A percentile compares a stretch with the other conserved stretches of the same genome.
Evolutionary conservation across 345 rosid genomes (phyloP).

Genomic region (Balakata baccata): DNA sequence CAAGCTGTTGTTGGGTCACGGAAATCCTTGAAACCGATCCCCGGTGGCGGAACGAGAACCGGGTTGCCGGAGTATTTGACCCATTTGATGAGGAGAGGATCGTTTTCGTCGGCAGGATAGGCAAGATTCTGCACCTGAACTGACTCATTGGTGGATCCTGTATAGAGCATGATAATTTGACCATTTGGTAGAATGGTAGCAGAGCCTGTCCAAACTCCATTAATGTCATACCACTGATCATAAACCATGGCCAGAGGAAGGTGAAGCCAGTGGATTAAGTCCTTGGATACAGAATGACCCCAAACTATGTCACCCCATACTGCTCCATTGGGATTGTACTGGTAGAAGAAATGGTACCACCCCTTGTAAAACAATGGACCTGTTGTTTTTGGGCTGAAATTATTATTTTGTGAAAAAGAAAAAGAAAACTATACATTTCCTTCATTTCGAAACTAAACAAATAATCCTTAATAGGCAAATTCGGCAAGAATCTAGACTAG

Average conservation of each 20-base stretch:
- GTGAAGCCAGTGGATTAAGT: conserved; percentile 80
- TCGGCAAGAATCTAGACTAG: too few relatives aligned
- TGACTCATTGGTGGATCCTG: conserved; percentile 67
- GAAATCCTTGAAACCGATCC: conserved; percentile 59
- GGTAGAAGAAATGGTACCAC: conserved; percentile 95
- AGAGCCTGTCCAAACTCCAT: conserved; percentile 92
- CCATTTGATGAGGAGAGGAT: conserved; percentile 77
- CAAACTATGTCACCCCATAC: conserved; percentile 93
- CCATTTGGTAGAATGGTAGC: conserved; percentile 86
- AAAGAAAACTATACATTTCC: too few relatives aligned
- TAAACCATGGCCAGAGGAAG: conserved; percentile 85
- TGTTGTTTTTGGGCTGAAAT: conserved; percentile 14
- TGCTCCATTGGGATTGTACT: conserved; percentile 79
- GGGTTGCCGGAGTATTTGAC: conserved; percentile 67
- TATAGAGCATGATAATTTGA: conserved; percentile 70
- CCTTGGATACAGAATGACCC: conserved; percentile 90
- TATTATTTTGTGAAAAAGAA: too few relatives aligned
- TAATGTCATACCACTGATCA: conserved; percentile 73
- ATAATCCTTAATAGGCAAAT: too few relatives aligned
- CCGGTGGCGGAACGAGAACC: conserved; percentile 67
- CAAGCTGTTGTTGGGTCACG: conserved; percentile 98
- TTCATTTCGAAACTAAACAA: too few relatives aligned
- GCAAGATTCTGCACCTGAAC: conserved; percentile 92
- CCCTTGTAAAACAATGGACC: conserved; percentile 93
- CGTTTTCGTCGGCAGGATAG: conserved; percentile 65